Base-by-base conservation (phyloP, 2,329 filamentous ascomycete genomes). In the Verticillium zaregamsianum region DNA sequence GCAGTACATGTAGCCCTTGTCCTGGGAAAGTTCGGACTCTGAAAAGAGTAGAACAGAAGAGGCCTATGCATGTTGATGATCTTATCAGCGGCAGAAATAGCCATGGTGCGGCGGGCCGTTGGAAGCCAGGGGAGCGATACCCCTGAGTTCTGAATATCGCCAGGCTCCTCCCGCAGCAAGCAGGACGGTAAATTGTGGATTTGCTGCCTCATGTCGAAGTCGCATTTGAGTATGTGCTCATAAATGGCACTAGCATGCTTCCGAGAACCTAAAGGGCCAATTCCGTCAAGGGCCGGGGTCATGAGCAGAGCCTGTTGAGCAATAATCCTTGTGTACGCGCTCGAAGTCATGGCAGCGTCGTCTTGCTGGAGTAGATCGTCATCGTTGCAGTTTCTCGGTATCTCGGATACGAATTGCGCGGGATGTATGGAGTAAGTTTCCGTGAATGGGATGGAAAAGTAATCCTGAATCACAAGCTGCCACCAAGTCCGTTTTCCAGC, bases 41-140 rank as follows among this genome's bases (percentile, higher is more conserved):
- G 71, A 66, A 69, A 69, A 1, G 68, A 72, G 6, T 67, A 68
- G 59, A 74, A 73, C 3, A 76, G 66, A 37, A 77, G 72, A 0
- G 73, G 71, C 2, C 74, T 71, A 61, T 77, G 74, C 28, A 77
- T 72, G 71, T 75, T 75, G 64, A 76, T 76, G 37, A 76, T 74
- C 64, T 77, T 77, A 58, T 77, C 74, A 1, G 74, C 74, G 8
- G 73, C 72, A 0, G 73, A 75, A 28, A 77, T 75, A 8, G 74
- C 73, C 31, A 76, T 69, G 60, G 72, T 76, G 39, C 70, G 70
- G 12, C 73, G 71, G 6, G 74, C 74, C 14, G 66, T 73, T 2
- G 65, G 65, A 11, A 76, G 67, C 74, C 74, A 76, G 0, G 69
- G 68, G 5, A 20, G 28, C 2, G 15, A 20, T 28, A 17, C 5